Conservation (phyloP, 1,139 yeast species). For the Pichia sp. region DNA sequence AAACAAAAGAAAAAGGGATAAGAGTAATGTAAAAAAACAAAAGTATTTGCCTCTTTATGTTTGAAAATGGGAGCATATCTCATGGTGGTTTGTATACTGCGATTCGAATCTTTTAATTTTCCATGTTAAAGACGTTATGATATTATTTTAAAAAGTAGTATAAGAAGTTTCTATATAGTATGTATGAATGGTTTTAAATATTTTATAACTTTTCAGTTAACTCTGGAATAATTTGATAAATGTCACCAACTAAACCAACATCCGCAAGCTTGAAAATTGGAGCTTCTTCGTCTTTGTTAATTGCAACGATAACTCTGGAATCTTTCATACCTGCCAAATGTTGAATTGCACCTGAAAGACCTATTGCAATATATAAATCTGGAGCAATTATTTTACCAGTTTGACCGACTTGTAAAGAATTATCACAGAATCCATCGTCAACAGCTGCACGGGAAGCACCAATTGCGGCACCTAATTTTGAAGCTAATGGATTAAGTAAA, state of each 20-base stretch:
- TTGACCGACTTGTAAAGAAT: constrained; percentile 97
- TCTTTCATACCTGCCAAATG: constrained; percentile 99
- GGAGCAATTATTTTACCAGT: constrained; percentile 98
- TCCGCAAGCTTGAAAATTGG: constrained; percentile 92
- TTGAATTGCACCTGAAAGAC: constrained; percentile 95
- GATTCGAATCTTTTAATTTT: too few relatives aligned
- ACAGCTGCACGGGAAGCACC: constrained; percentile 99
- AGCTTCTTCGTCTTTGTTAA: constrained; percentile 90
- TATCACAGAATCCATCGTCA: constrained; percentile 91
- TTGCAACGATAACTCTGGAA: constrained; percentile 86
- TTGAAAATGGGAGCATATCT: too few relatives aligned
- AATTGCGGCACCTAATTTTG: constrained; percentile 79
- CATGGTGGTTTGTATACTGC: too few relatives aligned
- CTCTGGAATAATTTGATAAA: constrained; percentile 81
- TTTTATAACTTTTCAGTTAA: constrained; percentile 60
- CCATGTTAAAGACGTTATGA: too few relatives aligned
- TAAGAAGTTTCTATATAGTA: too few relatives aligned
- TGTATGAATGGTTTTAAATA: too few relatives aligned
- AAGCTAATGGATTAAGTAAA: constrained; percentile 77
- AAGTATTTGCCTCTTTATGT: too few relatives aligned
- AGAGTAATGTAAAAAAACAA: too few relatives aligned
- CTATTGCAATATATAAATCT: constrained; percentile 85
- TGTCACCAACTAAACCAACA: constrained; percentile 82
- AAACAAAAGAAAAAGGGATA: too few relatives aligned
- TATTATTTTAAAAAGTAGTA: too few relatives aligned